phyloP scores from a whole-genome alignment of 768 basidiomycete species.

The Pholiota microspora region DNA sequence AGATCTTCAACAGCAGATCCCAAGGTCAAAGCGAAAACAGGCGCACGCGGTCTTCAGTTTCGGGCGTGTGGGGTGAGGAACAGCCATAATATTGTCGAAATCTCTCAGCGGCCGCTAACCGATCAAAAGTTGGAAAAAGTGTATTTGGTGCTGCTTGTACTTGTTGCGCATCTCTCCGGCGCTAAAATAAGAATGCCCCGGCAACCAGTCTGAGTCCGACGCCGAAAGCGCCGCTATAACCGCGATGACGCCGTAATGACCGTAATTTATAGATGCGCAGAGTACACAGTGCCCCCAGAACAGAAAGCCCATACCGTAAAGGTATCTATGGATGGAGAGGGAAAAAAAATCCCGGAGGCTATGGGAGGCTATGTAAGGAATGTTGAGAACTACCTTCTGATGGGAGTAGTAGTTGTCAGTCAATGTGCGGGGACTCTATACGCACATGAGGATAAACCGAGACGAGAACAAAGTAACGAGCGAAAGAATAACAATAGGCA shows the following conservation, averaged over 20 bases:
- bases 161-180: conserved; percentile 1
- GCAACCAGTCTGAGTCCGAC: background rate
- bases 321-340: background rate
- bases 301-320: background rate
- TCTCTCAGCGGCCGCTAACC: background rate
- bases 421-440: background rate
- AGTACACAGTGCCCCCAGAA: background rate
- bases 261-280: background rate
- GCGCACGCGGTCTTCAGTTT: conserved; percentile 63
- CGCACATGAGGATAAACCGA: background rate
- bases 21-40: background rate
- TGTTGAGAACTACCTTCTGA: background rate
- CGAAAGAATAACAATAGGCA: background rate
- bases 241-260: background rate
- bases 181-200: conserved; percentile 6
- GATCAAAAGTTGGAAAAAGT: conserved; percentile 5
- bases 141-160: conserved; percentile 7
- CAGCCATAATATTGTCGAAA: conserved; percentile 27
- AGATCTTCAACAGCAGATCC: background rate
- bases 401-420: background rate
- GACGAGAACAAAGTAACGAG: background rate
- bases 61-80: conserved; percentile 30
- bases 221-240: background rate
- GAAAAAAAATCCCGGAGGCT: background rate
- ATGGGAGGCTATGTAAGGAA: background rate